Conservation (phyloP, 257 asterid species). For the Cynanchum wilfordii region DNA sequence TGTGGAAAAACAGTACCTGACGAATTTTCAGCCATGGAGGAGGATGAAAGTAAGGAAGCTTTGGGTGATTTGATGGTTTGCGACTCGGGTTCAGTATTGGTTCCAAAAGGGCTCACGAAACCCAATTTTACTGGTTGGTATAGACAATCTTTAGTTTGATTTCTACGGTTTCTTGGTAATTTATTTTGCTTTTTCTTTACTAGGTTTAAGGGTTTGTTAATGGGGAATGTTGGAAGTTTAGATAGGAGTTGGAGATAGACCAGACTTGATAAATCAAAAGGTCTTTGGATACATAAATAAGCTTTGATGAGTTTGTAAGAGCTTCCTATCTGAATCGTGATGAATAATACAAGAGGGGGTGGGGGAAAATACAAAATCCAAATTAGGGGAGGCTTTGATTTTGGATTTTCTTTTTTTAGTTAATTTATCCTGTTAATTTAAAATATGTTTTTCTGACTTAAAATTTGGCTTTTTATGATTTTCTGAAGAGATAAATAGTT, state of each 20-base stretch:
- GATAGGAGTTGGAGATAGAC: background rate
- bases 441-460: background rate
- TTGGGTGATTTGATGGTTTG: constrained; percentile 73
- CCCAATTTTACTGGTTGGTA: constrained; percentile 53
- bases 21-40: constrained; percentile 45
- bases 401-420: background rate
- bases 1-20: constrained; percentile 32
- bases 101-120: constrained; percentile 49
- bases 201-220: background rate
- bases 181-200: background rate
- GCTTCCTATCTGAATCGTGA: background rate
- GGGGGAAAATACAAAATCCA: background rate
- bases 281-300: background rate
- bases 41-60: constrained; percentile 43
- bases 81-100: constrained; percentile 54
- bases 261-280: background rate
- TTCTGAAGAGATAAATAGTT: background rate
- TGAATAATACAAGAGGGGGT: background rate
- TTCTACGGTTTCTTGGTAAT: background rate
- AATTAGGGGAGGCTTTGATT: background rate
- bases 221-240: background rate
- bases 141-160: background rate
- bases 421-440: background rate
- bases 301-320: background rate
- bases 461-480: background rate